A percentile compares a stretch with the other conserved stretches of the same genome.
phyloP scores from a whole-genome alignment of 148 eudicot species.

The Suaeda aralocaspica region DNA sequence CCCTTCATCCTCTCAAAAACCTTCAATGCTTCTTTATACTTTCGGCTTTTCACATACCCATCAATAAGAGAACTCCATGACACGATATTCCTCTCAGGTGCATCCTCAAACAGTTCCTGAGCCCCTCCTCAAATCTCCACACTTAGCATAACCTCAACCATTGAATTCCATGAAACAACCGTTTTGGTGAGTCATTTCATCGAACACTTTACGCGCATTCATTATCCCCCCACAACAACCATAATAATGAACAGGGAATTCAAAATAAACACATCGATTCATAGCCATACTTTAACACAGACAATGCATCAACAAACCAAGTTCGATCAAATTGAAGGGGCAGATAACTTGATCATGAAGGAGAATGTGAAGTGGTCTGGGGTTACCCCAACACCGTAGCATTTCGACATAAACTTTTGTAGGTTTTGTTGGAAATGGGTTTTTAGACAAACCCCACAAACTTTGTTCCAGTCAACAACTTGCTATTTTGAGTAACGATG shows the following conservation, averaged over 20 bases:
- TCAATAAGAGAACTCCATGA: conserved; percentile 90
- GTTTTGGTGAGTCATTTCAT: conserved; percentile 56
- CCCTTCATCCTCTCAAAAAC: conserved; percentile 55
- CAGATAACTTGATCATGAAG: conserved; percentile 59
- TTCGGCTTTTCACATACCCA: conserved; percentile 72
- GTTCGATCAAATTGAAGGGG: conserved; percentile 34
- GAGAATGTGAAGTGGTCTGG: conserved; percentile 78
- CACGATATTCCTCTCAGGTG: conserved; percentile 70
- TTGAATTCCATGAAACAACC: conserved; percentile 71
- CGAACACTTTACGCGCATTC: conserved; percentile 62
- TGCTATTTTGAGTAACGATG: conserved; percentile 35
- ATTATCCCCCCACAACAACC: conserved; percentile 38
- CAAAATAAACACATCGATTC: conserved; percentile 47
- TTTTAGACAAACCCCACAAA: conserved; percentile 50
- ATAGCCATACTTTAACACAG: conserved; percentile 46
- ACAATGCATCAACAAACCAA: conserved; percentile 35
- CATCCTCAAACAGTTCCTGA: conserved; percentile 47
- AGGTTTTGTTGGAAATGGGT: conserved; percentile 40
- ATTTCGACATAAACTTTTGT: conserved; percentile 43
- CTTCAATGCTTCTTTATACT: conserved; percentile 54
- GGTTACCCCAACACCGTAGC: conserved; percentile 40
- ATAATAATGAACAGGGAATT: conserved; percentile 80
- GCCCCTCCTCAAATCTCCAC: conserved; percentile 55
- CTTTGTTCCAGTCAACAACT: conserved; percentile 49
- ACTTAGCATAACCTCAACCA: conserved; percentile 75